A percentile compares a stretch with the other conserved stretches of the same genome.
These are phyloP conservation scores for Lumnitzera littorea DNA, from an alignment of 345 rosid species.

Conservation along the genomic window DNA sequence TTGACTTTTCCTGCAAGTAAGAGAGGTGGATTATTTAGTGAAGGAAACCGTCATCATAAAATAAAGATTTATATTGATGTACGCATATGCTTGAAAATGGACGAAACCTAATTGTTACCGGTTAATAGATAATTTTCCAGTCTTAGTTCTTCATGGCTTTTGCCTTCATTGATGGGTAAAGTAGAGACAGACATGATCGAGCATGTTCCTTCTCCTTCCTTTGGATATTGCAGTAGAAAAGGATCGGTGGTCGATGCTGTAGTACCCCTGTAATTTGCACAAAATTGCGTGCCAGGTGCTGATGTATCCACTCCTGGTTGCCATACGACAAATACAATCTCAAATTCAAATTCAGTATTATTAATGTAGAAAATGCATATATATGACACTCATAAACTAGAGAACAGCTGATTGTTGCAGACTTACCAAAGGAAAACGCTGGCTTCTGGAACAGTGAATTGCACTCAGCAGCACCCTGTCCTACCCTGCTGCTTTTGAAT, in stretches of 20 bases:
- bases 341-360: neutral
- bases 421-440: conserved; percentile 1
- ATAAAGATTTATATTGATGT: no score
- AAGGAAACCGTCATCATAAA: neutral
- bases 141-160: conserved; percentile 5
- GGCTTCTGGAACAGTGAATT: neutral
- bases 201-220: neutral
- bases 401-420: no score
- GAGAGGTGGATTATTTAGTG: neutral
- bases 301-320: no score
- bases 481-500: neutral
- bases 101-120: no score
- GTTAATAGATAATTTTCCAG: neutral
- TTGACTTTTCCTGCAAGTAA: conserved; percentile 4
- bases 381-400: no score
- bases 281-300: no score
- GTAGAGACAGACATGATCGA: neutral
- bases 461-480: neutral
- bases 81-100: no score
- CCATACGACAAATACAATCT: no score
- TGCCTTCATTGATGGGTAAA: neutral
- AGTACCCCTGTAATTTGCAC: neutral
- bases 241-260: neutral
- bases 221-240: neutral
- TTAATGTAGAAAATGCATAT: no score